Evolutionary conservation across 78 protist genomes (phyloP).

Genomic region (Dictyostelium intermedium): DNA sequence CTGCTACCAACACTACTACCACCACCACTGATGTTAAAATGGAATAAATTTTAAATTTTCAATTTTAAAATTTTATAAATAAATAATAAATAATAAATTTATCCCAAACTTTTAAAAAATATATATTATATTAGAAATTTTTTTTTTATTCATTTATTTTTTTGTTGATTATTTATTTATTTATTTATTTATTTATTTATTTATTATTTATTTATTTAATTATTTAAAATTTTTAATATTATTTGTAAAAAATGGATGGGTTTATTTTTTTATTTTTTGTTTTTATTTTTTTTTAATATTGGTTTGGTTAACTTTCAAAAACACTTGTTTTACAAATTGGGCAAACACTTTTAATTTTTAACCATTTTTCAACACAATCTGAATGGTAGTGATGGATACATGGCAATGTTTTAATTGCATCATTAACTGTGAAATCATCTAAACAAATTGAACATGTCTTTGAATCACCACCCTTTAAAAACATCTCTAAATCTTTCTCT

Average conservation of each 20-base stretch:
- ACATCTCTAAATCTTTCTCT: slow-evolving; percentile 37
- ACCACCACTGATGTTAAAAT: background rate
- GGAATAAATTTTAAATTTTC: background rate
- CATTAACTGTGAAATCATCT: slow-evolving; percentile 21
- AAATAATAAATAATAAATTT: background rate
- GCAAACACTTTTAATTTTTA: slow-evolving; percentile 61
- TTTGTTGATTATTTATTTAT: no score
- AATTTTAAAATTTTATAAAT: no score
- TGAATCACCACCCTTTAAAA: background rate
- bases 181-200: background rate
- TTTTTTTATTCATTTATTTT: background rate
- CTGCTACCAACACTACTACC: no score
- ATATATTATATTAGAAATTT: no score
- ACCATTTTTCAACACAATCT: slow-evolving; percentile 76
- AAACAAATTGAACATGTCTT: slow-evolving; percentile 70
- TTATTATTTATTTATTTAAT: background rate
- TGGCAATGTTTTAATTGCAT: slow-evolving; percentile 57
- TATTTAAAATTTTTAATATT: no score
- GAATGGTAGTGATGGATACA: slow-evolving; percentile 79
- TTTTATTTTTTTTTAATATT: background rate
- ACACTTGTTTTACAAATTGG: slow-evolving; percentile 68
- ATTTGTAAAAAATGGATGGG: no score
- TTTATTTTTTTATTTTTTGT: background rate
- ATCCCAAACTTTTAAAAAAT: no score
- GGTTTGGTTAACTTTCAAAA: background rate